Evolutionary conservation across 345 rosid species (phyloP).

Genomic region (Camelina neglecta): DNA sequence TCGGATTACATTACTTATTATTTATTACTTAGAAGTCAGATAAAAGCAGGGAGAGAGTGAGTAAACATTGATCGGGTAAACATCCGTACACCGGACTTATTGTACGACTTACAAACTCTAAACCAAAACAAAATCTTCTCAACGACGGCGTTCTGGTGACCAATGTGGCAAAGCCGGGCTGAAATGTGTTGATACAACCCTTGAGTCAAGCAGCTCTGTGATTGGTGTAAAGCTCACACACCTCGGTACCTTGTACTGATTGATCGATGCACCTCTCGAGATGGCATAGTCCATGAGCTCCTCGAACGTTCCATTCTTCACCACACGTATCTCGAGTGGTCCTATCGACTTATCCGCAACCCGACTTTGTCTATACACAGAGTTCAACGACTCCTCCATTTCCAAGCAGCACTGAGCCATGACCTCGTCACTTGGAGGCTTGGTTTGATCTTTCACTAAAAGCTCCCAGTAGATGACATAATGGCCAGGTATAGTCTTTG

Average conservation of each 20-base stretch:
- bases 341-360: conserved; percentile 88
- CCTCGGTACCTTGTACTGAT: conserved; percentile 86
- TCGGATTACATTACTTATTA: background rate
- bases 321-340: conserved; percentile 82
- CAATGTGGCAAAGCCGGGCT: conserved; percentile 74
- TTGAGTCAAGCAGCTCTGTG: conserved; percentile 68
- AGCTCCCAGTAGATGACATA: conserved; percentile 92
- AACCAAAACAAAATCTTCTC: conserved; percentile 20
- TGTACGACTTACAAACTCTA: conserved; percentile 28
- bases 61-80: conserved; percentile 31
- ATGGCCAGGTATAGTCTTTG: conserved; percentile 73
- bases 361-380: conserved; percentile 83
- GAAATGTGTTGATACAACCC: conserved; percentile 68
- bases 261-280: conserved; percentile 85
- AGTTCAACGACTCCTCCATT: conserved; percentile 80
- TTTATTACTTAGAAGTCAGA: conserved; percentile 16
- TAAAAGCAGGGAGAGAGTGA: background rate
- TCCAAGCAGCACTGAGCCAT: conserved; percentile 65
- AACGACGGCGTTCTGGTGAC: conserved; percentile 57
- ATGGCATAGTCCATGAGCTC: conserved; percentile 94
- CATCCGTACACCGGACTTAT: conserved; percentile 39
- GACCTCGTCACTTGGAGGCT: conserved; percentile 55
- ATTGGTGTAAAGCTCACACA: conserved; percentile 84
- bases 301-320: conserved; percentile 81
- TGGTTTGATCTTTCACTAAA: conserved; percentile 48